Base-by-base conservation (phyloP, 495 filamentous ascomycete species). In the Aspergillus bertholletiae region DNA sequence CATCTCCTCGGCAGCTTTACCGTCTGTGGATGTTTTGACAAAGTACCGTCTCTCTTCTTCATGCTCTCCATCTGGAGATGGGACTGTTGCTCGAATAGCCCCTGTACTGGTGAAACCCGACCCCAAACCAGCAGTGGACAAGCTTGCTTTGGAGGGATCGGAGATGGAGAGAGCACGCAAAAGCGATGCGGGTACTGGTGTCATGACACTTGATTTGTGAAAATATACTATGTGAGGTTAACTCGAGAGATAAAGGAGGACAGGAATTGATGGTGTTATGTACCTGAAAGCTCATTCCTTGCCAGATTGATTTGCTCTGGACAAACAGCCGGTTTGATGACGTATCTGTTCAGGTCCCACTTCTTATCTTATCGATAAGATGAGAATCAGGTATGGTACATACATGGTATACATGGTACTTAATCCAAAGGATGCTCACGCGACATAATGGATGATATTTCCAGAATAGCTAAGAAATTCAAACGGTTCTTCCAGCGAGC, bases 51-150 rank as follows among this genome's bases (percentile, higher is more conserved):
- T 80, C 32, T 83, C 74, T 58, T 77, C 71, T 37, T 83, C 81
- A 32, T 80, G 66, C 23, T 56, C 57, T 28, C 64, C 67, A 27
- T 71, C 65, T 57, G 53, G 5, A 7, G 51, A 51, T 47, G 67
- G 55, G 9, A 79, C 62, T 28, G 60, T 74, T 30, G 81, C 80
- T 34, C 73, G 81, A 23, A 97, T 79, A 52, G 85, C 85, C 56
- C 80, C 82, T 21, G 90, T 92, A 21, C 79, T 87, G 15, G 88
- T 79, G 70, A 93, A 94, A 22, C 86, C 87, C 7, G 86, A 84
- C 37, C 90, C 90, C 56, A 88, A 78, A 23, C 79, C 73, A 0
- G 81, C 67, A 20, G 90, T 75, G 47, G 77, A 84, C 51, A 79
- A 70, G 18, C 54, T 73, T 37, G 83, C 80, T 54, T 69, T 71